Evolutionary conservation across 495 filamentous ascomycete genomes (phyloP), one percentile per base, ranked within the genome.

Genomic region (Hypoxylon fragiforme): DNA sequence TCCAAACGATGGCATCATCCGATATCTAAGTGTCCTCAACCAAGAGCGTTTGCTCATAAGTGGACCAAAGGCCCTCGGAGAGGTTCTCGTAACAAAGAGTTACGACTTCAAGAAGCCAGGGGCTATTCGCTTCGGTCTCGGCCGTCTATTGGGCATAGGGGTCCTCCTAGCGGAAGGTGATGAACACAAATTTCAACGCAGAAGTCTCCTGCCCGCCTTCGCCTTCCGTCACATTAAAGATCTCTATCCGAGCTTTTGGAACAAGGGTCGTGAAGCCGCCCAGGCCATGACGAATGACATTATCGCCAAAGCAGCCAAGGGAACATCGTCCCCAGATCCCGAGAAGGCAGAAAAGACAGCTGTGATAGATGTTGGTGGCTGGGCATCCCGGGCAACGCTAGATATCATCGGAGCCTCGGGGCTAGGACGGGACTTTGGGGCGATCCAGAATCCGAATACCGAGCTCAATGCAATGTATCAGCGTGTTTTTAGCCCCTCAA

Each of bases 341-440:
- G 70, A 73, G 11, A 72, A 74, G n/a, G 56, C 70, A 1, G 65
- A 69, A 11, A 71, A 70, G 12, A 64, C 67, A 3, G 77, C 75
- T 7, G 79, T 84, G 24, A 57, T 92, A n/a, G 88, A 94, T 42
- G 81, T 88, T 16, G 73, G 77, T 31, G 69, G 73, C 9, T 94
- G 88, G 88, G 83, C 77, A 7, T 84, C 78, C 31, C 81, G 90
- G 13, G 82, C 83, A 0, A 91, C 91, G 0, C 84, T 96, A 7
- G 92, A 96, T 60, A 91, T 96, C 47, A 92, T 96, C 55, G 91
- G 92, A 6, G 68, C 85, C 3, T 86, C 89, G 0, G 90, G 90
- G 1, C 81, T 96, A 62, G 91, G 90, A 0, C 80, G 83, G 18
- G 89, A 95, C 44, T 96, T 96, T 60, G 73, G 77, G 22, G 83